Evolutionary conservation across 805 yeast genomes (phyloP).

Genomic region (Cephaloascus fragrans): DNA sequence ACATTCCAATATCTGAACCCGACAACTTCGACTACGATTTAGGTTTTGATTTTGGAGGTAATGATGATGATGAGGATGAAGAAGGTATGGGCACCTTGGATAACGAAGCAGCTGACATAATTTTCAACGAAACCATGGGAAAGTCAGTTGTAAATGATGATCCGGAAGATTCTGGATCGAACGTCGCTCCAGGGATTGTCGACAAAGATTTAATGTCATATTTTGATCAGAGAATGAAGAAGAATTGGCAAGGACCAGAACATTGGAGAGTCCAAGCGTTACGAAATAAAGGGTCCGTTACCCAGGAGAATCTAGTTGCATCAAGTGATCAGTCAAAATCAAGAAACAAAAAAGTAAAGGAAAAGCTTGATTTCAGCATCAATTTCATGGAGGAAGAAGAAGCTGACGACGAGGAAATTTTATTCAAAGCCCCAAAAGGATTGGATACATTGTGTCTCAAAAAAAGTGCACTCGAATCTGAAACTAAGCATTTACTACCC

Average conservation of each 20-base stretch:
- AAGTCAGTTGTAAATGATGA: constrained; percentile 5
- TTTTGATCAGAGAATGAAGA: constrained; percentile 62
- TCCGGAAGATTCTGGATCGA: constrained; percentile 6
- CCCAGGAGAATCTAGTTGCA: not conserved
- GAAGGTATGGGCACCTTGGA: constrained; percentile 8
- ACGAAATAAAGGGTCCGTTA: constrained; percentile 20
- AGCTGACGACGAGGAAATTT: constrained; percentile 25
- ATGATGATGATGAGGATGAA: constrained; percentile 11
- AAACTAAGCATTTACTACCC: constrained; percentile 44
- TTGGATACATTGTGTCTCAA: not conserved
- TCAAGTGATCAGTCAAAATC: constrained; percentile 4
- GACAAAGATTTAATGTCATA: constrained; percentile 68
- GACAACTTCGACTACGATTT: constrained; percentile 4
- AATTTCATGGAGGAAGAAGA: constrained; percentile 17
- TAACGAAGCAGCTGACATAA: constrained; percentile 11
- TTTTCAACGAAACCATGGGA: constrained; percentile 8
- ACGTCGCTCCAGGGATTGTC: constrained; percentile 12
- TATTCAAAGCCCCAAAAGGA: constrained; percentile 10
- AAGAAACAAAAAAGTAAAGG: constrained; percentile 20
- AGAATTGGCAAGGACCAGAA: constrained; percentile 86
- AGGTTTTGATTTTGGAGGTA: constrained; percentile 8
- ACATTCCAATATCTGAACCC: constrained; percentile 6
- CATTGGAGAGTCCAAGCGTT: constrained; percentile 78
- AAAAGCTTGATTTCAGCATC: constrained; percentile 5
- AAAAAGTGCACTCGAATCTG: not conserved